Base-by-base conservation (phyloP, 768 basidiomycete species). In the Pleurotus giganteus region DNA sequence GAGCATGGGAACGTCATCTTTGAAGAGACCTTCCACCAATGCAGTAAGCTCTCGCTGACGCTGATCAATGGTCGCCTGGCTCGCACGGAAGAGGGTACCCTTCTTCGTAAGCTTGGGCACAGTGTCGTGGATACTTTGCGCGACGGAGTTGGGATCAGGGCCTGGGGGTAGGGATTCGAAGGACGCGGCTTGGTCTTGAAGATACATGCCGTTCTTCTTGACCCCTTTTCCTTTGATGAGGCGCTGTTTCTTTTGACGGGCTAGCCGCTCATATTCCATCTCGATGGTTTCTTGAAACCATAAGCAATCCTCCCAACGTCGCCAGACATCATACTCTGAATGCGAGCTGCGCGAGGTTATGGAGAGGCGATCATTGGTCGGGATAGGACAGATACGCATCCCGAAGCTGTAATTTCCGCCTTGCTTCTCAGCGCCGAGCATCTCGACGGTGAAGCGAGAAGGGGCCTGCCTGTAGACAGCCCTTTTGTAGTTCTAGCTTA, bases 161-260 rank as follows among this genome's bases (percentile, higher is more conserved):
- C 89, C 91, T 5, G 88, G 86, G 12, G 91, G 91, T 17, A 93
- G 77, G 1, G 89, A 91, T 51, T 92, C 91, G 76, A 87, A 93
- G 12, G 91, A 92, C 1, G 91, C 85, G 2, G 91, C 91, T 54
- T 77, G 75, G 63, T 90, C 85, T 31, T 83, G 79, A 56, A 84
- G 82, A 56, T 88, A 79, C 56, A 89, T 81, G 2, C 89, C 76
- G 13, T 86, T 82, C 53, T 84, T 85, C 74, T 88, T 88, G 54
- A 90, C 78, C 11, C 89, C 88, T 62, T 89, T 91, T 0, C 90
- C 90, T n/a, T 82, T 80, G 4, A 74, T 68, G 9, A 92, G 79
- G 29, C 88, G 83, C 21, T 72, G 74, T 11, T 83, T 84, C 70
- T 90, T 91, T 61, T 81, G 78, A 24, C 83, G 76, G 13, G 90